Conservation (phyloP, 2,329 filamentous ascomycete genomes). For the Monilinia polystroma region DNA sequence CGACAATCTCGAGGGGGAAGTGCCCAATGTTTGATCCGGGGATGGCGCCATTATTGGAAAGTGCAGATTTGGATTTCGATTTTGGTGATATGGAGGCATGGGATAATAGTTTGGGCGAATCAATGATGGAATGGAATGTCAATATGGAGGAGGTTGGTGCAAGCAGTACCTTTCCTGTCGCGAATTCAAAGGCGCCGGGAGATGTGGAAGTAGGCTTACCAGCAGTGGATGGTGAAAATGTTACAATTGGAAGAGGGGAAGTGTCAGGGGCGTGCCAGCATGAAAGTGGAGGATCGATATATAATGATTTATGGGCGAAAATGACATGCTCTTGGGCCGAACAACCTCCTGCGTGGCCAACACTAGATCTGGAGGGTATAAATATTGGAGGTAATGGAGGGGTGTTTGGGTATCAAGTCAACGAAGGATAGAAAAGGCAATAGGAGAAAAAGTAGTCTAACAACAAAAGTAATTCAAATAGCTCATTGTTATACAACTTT, state of each 20-base stretch:
- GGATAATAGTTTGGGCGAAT: background rate
- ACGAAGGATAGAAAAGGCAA: background rate
- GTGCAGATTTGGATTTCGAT: conserved; percentile 22
- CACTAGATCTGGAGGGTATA: rapidly evolving
- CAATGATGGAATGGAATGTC: background rate
- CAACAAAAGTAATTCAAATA: background rate
- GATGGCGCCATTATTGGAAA: background rate
- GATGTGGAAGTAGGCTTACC: background rate
- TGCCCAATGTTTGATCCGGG: conserved; percentile 17
- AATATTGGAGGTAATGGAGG: too few species aligned
- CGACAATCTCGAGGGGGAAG: background rate
- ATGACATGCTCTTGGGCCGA: conserved; percentile 37
- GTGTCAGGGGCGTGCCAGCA: background rate
- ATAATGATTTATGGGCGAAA: conserved; percentile 37
- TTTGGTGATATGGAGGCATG: conserved; percentile 23
- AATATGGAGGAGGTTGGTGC: background rate
- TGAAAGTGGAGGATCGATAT: conserved; percentile 4
- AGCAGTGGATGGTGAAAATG: background rate
- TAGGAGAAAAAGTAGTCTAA: too few species aligned
- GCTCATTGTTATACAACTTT: background rate
- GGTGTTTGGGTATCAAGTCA: background rate
- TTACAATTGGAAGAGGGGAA: conserved; percentile 14
- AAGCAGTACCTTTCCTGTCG: background rate
- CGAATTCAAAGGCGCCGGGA: background rate
- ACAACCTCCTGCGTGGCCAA: background rate